Evolutionary conservation across 495 filamentous ascomycete genomes (phyloP).

Genomic region (Penicillium verhagenii): DNA sequence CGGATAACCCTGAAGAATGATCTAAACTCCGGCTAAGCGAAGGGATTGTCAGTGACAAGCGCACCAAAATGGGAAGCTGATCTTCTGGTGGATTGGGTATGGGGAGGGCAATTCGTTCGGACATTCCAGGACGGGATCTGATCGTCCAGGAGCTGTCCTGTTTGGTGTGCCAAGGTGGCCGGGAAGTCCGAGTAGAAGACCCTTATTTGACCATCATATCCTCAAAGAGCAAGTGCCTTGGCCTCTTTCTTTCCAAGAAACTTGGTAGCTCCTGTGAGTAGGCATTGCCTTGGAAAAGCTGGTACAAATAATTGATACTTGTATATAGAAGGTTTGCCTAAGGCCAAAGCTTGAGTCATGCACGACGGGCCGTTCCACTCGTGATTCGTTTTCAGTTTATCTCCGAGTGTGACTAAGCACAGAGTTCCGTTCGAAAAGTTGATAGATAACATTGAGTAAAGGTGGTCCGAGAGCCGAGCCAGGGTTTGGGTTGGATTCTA

Average conservation of each 20-base stretch:
- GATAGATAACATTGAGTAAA: neutral
- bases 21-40: neutral
- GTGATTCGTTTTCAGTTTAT: neutral
- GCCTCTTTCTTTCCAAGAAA: too few species aligned
- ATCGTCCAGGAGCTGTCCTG: neutral
- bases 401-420: neutral
- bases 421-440: neutral
- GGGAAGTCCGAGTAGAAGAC: neutral
- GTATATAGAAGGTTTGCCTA: too few species aligned
- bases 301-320: too few species aligned
- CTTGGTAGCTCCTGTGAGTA: too few species aligned
- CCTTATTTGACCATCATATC: neutral
- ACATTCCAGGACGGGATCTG: slow-evolving; percentile 7
- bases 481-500: neutral
- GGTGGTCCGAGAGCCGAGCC: neutral
- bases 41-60: neutral
- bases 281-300: too few species aligned
- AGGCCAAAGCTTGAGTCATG: neutral
- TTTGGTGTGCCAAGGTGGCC: neutral
- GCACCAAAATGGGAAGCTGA: neutral
- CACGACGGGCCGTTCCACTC: neutral
- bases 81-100: neutral
- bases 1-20: slow-evolving; percentile 1
- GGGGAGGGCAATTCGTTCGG: slow-evolving; percentile 9
- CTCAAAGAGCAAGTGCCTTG: too few species aligned